Evolutionary conservation across 331 rosid species (phyloP), one percentile per base, ranked within the genome.

Genomic region (Quercus lobata): DNA sequence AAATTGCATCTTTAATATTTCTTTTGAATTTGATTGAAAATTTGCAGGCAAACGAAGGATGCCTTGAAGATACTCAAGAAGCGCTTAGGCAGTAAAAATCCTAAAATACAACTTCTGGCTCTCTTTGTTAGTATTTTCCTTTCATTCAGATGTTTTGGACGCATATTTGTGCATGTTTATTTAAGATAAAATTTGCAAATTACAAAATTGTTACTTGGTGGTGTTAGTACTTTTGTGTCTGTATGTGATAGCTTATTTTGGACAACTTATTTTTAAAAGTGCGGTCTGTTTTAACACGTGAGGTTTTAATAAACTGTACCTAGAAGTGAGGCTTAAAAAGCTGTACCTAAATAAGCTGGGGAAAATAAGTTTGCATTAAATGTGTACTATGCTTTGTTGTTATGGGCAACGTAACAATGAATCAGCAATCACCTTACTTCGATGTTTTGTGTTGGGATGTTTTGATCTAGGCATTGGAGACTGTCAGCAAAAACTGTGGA

Each of bases 41-140:
- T 83, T 80, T 90, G 81, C 88, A 96, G 99, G 93, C 96, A 93
- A 86, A 93, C 93, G n/a, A 95, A 93, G 84, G 99, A 96, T 76
- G 99, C 98, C 56, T 79, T 93, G 79, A 96, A 96, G 92, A 89
- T 76, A 80, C 92, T 96, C 69, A 96, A 96, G 89, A 96, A 96
- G 90, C 97, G 98, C n/a, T 81, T 93, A 71, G 85, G 83, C 83
- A 88, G 81, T 80, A 96, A 89, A 87, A 91, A 79, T 85, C 94
- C 98, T 6, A 89, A 93, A 79, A 91, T 82, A 76, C 98, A 93
- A 81, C 97, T 96, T 76, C 86, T 96, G 84, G 91, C 98, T 68
- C 99, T 96, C 81, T 86, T 93, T 84, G 99, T 96, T 46, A 89
- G 97, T 86, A 77, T 82, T 72, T 72, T 12, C 22, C 76, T 78